Evolutionary conservation across 2,329 filamentous ascomycete species (phyloP), one percentile per base, ranked within the genome.

Genomic region (Xylariaceae sp.): DNA sequence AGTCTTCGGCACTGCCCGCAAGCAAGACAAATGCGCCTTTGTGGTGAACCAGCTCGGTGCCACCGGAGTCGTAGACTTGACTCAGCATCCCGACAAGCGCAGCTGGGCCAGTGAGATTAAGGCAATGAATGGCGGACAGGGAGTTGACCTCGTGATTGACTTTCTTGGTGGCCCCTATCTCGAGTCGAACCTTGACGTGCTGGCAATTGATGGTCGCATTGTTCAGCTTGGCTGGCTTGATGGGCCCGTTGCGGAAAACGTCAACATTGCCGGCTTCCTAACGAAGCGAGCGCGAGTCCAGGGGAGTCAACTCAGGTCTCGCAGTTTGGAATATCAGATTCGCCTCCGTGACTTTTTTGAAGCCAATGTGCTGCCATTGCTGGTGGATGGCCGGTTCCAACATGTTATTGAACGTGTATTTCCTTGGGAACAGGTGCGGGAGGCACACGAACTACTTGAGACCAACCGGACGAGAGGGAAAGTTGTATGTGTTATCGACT

Each of bases 141-240:
- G 56, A 10, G 18, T 58, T 6, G 56, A 58, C n/a, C 51, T 58
- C 2, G 51, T 58, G 9, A 50, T 58, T n/a, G 56, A 58, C 51
- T 58, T 58, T 30, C 50, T 58, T 2, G 56, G 56, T 0, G 51
- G 56, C n/a, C 56, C 56, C 0, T 58, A 58, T 15, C 34, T 58
- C 4, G 56, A 58, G 34, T 48, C 56, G 3, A 58, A 58, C 39
- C 51, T 58, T 1, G 56, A 58, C 44, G 56, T 58, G 7, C 51
- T 58, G 4, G 56, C 56, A 2, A 8, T 58, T 2, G 56, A 53
- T 50, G 56, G 56, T 7, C 23, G 56, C n/a, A 30, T 58, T 48
- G 56, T 58, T 13, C 56, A 58, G 30, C 56, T 58, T 7, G 56
- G 51, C 4, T 58, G 56, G 56, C 51, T 58, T 2, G 56, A 58